Percentiles rank a stretch among this genome's conserved stretches.
Conservation (phyloP, 202 grass and related monocot species). For the Hordeum pubiflorum region DNA sequence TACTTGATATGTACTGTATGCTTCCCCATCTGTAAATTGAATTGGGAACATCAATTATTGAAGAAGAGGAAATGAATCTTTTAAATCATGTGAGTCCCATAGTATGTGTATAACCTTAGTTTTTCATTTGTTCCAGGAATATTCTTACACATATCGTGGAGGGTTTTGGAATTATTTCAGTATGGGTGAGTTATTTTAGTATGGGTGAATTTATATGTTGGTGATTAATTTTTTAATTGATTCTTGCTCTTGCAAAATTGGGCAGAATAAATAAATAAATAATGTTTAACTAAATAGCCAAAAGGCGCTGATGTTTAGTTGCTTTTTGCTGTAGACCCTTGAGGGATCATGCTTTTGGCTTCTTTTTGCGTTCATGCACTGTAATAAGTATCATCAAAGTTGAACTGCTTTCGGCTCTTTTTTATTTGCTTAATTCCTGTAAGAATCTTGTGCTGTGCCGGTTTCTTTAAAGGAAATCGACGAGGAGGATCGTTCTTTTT, state of each 20-base stretch:
- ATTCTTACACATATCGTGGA: slow-evolving; percentile 71
- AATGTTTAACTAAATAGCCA: slow-evolving; percentile 14
- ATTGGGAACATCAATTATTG: background rate
- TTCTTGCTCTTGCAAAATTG: background rate
- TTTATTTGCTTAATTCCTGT: background rate
- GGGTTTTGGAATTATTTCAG: slow-evolving; percentile 99
- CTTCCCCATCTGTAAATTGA: background rate
- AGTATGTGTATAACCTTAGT: slow-evolving; percentile 20
- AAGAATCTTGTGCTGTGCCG: background rate
- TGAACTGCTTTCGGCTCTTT: background rate
- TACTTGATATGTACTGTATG: background rate
- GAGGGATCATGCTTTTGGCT: too few species aligned
- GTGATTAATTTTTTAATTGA: background rate
- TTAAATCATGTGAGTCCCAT: background rate
- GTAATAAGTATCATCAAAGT: background rate
- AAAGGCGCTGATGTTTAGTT: background rate
- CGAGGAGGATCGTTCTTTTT: background rate
- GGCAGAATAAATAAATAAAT: background rate
- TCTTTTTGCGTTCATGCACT: too few species aligned
- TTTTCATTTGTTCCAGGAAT: slow-evolving; percentile 47
- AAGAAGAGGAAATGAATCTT: background rate
- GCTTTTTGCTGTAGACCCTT: too few species aligned
- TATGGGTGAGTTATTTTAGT: slow-evolving; percentile 82
- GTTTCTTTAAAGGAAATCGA: background rate
- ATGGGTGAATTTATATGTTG: background rate